A percentile compares a stretch with the other conserved stretches of the same genome.
phyloP scores from a whole-genome alignment of 495 filamentous ascomycete genomes.

The Pyronema domesticum region DNA sequence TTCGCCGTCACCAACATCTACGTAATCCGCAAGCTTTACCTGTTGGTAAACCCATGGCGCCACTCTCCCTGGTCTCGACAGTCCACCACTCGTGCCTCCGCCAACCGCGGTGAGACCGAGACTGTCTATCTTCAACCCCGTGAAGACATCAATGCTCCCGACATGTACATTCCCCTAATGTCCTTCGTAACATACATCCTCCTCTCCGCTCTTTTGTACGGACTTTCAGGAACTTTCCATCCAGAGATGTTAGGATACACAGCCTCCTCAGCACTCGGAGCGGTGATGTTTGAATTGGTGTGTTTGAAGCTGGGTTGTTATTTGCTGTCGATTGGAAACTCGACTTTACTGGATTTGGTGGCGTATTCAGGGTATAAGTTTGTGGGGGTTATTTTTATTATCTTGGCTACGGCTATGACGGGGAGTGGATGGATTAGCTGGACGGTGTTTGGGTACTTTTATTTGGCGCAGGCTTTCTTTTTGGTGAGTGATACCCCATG shows the following conservation, averaged over 20 bases:
- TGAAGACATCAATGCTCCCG: conserved; percentile 91
- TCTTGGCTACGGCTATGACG: conserved; percentile 51
- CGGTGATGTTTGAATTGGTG: conserved; percentile 72
- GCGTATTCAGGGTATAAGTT: conserved; percentile 99
- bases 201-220: conserved; percentile 71
- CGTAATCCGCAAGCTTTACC: conserved; percentile 62
- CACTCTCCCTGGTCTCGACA: conserved; percentile 87
- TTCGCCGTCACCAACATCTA: conserved; percentile 93
- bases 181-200: conserved; percentile 95
- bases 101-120: conserved; percentile 49
- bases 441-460: conserved; percentile 77
- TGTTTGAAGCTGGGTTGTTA: conserved; percentile 84
- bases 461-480: conserved; percentile 87
- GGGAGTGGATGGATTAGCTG: conserved; percentile 71
- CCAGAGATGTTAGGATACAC: conserved; percentile 82
- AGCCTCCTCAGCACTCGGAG: conserved; percentile 61
- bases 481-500: conserved; percentile 39
- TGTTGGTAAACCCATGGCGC: conserved; percentile 93
- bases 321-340: conserved; percentile 73
- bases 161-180: conserved; percentile 97
- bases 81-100: conserved; percentile 31
- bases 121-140: conserved; percentile 85
- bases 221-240: conserved; percentile 80
- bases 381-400: conserved; percentile 79
- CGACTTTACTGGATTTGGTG: conserved; percentile 73